Percentiles rank a stretch among this genome's conserved stretches.
Conservation (phyloP, 139 green algal species). For the Chlorokybus atmophyticus region DNA sequence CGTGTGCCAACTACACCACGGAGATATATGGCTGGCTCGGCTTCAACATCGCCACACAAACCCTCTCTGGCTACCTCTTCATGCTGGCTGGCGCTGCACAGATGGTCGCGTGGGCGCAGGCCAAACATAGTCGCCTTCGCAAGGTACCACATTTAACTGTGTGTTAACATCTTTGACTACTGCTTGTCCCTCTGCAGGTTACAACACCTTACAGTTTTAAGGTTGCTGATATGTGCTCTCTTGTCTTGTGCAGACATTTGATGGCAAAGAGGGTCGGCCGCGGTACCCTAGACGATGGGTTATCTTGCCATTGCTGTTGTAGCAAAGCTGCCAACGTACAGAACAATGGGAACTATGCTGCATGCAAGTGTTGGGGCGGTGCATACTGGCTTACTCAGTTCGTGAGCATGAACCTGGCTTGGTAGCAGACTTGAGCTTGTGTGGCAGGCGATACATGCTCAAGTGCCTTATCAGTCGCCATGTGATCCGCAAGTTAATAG, state of each 20-base stretch:
- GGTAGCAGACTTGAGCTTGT: too few relatives aligned
- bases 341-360: too few relatives aligned
- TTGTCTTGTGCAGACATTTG: slow-evolving; percentile 57
- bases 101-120: slow-evolving; percentile 64
- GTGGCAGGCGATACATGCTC: too few relatives aligned
- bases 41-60: slow-evolving; percentile 73
- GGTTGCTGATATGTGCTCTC: neutral
- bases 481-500: too few relatives aligned
- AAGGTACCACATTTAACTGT: slow-evolving; percentile 45
- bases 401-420: too few relatives aligned
- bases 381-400: too few relatives aligned
- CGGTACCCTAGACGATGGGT: slow-evolving; percentile 85
- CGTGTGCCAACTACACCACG: slow-evolving; percentile 94
- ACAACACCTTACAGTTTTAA: neutral
- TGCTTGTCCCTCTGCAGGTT: too few relatives aligned
- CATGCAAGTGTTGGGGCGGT: too few relatives aligned
- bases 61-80: slow-evolving; percentile 64
- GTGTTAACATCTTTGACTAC: too few relatives aligned
- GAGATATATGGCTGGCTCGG: slow-evolving; percentile 76
- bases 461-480: too few relatives aligned
- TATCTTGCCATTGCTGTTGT: slow-evolving; percentile 84
- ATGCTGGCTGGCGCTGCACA: slow-evolving; percentile 37
- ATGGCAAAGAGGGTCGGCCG: slow-evolving; percentile 70
- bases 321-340: too few relatives aligned
- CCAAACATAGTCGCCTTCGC: slow-evolving; percentile 77